Base-by-base conservation (phyloP, 108 stramenopile species). In the Nannochloropsis gaditana region DNA sequence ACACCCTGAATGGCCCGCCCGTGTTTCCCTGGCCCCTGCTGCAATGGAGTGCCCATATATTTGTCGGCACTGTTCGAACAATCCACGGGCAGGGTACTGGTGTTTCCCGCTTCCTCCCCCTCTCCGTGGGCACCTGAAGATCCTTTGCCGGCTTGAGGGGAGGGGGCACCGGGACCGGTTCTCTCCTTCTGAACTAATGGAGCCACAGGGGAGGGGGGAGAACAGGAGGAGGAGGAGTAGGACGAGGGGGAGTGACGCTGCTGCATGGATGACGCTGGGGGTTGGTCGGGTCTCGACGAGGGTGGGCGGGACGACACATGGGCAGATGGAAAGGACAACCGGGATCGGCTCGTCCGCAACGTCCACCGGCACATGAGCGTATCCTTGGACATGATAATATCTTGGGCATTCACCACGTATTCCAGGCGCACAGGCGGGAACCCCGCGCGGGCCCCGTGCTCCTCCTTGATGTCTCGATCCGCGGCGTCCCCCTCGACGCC, bases 301-400 rank as follows among this genome's bases (percentile, higher is more conserved):
- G 31, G 31, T 31, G 31, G 31, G 31, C 31, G 31, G 31, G 31
- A 31, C 19, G 59, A 73, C 59, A n/a, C 15, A n/a, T 15, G 15
- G 19, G 59, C 15, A 2, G 59, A 73, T n/a, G 59, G 59, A n/a
- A 73, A n/a, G 59, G 59, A 73, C 4, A 2, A 73, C 15, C n/a
- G 4, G n/a, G 19, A n/a, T 15, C 59, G 96, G 43, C 91, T 82
- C 9, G 95, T 96, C 9, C 92, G 87, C 95, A 98, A 93, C 79
- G 93, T 92, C 95, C 96, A 97, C 45, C 95, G 91, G 82, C 96
- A 96, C 96, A 96, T 97, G 86, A 98, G 92, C 86, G 95, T 92
- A 82, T 73, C 59, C 59, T 73, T 73, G 19, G 59, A 73, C 59
- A 73, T 73, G 8, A 73, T 73, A 2, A 73, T 73, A 8, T 73